Evolutionary conservation across 2,329 filamentous ascomycete genomes (phyloP).

Genomic region (Fusarium brachygibbosum): DNA sequence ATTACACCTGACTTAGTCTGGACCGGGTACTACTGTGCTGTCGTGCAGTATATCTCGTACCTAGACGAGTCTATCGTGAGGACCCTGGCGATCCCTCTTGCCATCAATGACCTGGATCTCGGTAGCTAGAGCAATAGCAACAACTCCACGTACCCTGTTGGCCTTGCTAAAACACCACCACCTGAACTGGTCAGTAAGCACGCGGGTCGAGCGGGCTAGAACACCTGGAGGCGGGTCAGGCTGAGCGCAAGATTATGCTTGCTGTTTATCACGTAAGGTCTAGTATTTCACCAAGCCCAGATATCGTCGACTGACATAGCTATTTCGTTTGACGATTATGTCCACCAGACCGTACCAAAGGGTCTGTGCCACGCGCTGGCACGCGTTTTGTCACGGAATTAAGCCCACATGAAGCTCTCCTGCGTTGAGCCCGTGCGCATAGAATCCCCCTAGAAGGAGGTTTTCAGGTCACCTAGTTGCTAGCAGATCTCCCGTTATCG

Average conservation of each 20-base stretch:
- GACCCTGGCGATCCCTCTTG: constrained; percentile 49
- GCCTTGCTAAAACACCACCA: constrained; percentile 31
- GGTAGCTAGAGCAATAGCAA: constrained; percentile 13
- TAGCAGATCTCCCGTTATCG: constrained; percentile 46
- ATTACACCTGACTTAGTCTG: constrained; percentile 33
- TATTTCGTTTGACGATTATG: constrained; percentile 27
- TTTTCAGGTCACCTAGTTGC: constrained; percentile 26
- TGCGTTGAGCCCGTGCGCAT: constrained; percentile 26
- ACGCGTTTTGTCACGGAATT: constrained; percentile 32
- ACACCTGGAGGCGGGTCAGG: constrained; percentile 33
- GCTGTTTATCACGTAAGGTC: constrained; percentile 16
- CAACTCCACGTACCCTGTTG: constrained; percentile 29
- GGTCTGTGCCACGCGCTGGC: constrained; percentile 39
- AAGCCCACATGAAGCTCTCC: constrained; percentile 22
- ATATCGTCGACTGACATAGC: constrained; percentile 45
- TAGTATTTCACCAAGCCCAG: constrained; percentile 24
- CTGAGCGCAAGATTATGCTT: constrained; percentile 37
- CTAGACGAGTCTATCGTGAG: constrained; percentile 35
- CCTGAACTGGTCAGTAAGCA: constrained; percentile 19
- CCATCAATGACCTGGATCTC: constrained; percentile 11
- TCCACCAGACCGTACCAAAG: constrained; percentile 25
- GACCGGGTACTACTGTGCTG: constrained; percentile 21
- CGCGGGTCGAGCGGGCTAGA: constrained; percentile 16
- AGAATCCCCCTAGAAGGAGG: constrained; percentile 28
- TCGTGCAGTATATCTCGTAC: constrained; percentile 14